A percentile compares a stretch with the other conserved stretches of the same genome.
Conservation (phyloP, 2,329 filamentous ascomycete species). For the Mycogone perniciosa region DNA sequence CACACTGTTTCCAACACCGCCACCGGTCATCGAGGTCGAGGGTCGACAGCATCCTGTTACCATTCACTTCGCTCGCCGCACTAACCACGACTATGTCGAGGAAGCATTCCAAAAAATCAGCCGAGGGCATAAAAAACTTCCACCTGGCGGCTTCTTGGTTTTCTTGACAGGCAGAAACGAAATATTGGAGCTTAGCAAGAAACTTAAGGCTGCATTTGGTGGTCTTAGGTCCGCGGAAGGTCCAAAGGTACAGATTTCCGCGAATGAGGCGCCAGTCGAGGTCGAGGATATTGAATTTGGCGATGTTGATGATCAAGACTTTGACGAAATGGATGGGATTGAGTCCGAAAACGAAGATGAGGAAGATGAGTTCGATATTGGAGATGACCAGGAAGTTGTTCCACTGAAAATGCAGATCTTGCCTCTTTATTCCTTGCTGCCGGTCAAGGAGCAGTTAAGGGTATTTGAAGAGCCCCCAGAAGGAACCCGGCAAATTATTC, state of each 20-base stretch:
- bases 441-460: conserved; percentile 81
- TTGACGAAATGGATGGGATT: conserved; percentile 54
- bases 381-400: conserved; percentile 53
- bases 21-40: conserved; percentile 82
- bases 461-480: conserved; percentile 84
- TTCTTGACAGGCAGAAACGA: conserved; percentile 94
- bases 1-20: conserved; percentile 68
- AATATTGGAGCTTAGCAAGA: conserved; percentile 76
- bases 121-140: conserved; percentile 81
- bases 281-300: conserved; percentile 84
- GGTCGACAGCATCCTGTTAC: conserved; percentile 89
- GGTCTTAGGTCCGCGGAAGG: conserved; percentile 50
- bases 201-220: conserved; percentile 62
- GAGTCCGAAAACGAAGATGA: conserved; percentile 52
- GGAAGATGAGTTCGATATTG: conserved; percentile 62
- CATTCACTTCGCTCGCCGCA: conserved; percentile 78
- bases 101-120: conserved; percentile 84
- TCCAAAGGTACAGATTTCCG: conserved; percentile 67
- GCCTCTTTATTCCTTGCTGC: conserved; percentile 89
- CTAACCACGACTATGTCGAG: conserved; percentile 80
- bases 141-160: conserved; percentile 83
- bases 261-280: conserved; percentile 72
- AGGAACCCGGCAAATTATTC: conserved; percentile 74
- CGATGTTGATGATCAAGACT: conserved; percentile 56
- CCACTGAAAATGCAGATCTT: conserved; percentile 76